These are phyloP conservation scores for Fusarium brachygibbosum DNA, from an alignment of 2,329 filamentous ascomycete genomes.

Conservation along the genomic window DNA sequence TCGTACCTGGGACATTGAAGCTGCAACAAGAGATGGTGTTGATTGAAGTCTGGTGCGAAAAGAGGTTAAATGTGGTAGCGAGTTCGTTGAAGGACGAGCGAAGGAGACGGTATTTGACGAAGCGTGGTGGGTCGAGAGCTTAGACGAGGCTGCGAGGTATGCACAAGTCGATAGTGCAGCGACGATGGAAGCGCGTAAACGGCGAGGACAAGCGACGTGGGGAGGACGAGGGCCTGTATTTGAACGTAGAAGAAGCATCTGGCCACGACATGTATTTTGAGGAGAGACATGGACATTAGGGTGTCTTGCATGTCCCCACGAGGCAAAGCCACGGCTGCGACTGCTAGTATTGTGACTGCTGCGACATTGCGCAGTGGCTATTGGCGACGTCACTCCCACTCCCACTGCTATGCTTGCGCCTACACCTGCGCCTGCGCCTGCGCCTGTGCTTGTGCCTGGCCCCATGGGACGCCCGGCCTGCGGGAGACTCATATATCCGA, in stretches of 20 bases:
- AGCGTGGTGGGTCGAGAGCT: conserved; percentile 33
- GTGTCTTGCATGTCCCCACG: conserved; percentile 39
- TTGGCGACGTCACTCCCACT: conserved; percentile 48
- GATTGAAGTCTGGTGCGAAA: conserved; percentile 43
- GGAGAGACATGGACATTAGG: conserved; percentile 42
- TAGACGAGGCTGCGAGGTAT: conserved; percentile 44
- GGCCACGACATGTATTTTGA: conserved; percentile 40
- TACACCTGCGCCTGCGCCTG: conserved; percentile 31
- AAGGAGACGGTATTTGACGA: conserved; percentile 35
- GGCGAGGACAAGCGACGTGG: conserved; percentile 35
- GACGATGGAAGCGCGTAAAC: conserved; percentile 45
- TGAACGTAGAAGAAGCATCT: conserved; percentile 45
- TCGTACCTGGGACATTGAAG: conserved; percentile 52
- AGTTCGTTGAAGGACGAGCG: conserved; percentile 32
- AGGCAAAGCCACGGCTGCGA: conserved; percentile 35
- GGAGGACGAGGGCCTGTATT: conserved; percentile 38
- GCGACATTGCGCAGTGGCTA: conserved; percentile 33
- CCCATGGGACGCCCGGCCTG: conserved; percentile 51
- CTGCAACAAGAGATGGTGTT: conserved; percentile 48
- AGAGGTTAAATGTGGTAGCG: conserved; percentile 43
- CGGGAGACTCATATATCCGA: conserved; percentile 52
- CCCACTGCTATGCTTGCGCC: conserved; percentile 13
- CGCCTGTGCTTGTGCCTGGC: conserved; percentile 36
- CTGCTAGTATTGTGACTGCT: conserved; percentile 20
- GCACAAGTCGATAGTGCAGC: conserved; percentile 47